These are phyloP conservation scores for Lippia alba DNA, from an alignment of 305 asterid species.

Conservation along the genomic window DNA sequence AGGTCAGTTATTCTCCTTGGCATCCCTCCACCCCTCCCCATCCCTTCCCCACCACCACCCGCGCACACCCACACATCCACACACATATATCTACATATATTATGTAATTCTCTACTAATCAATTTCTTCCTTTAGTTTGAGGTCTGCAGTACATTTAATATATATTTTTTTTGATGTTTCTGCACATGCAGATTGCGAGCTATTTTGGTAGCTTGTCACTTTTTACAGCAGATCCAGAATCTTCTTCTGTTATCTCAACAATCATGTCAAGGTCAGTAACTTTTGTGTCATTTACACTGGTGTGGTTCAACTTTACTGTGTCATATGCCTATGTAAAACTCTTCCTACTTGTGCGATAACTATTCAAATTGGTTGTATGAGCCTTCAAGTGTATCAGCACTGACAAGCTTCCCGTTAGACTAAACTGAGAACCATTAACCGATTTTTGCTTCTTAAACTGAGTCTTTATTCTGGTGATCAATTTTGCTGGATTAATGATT, in stretches of 20 bases:
- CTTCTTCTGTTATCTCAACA: slow-evolving; percentile 45
- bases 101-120: too few species aligned
- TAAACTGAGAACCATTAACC: background rate
- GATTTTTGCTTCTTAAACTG: slow-evolving; percentile 1
- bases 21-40: too few species aligned
- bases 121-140: background rate
- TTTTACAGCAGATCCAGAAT: slow-evolving; percentile 46
- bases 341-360: slow-evolving; percentile 8
- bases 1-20: slow-evolving; percentile 57
- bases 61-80: too few species aligned
- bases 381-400: slow-evolving; percentile 7
- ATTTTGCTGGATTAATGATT: background rate
- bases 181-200: slow-evolving; percentile 42
- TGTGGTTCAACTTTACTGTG: slow-evolving; percentile 20
- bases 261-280: slow-evolving; percentile 60
- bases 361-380: slow-evolving; percentile 17
- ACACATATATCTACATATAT: too few species aligned
- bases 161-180: slow-evolving; percentile 3
- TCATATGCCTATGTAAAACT: slow-evolving; percentile 14
- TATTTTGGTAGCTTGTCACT: slow-evolving; percentile 48
- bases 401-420: slow-evolving; percentile 11
- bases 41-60: too few species aligned
- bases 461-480: background rate
- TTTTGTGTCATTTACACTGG: slow-evolving; percentile 9
- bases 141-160: too few species aligned